Base-by-base conservation (phyloP, 2,329 filamentous ascomycete genomes). In the Dactylellina sp. region DNA sequence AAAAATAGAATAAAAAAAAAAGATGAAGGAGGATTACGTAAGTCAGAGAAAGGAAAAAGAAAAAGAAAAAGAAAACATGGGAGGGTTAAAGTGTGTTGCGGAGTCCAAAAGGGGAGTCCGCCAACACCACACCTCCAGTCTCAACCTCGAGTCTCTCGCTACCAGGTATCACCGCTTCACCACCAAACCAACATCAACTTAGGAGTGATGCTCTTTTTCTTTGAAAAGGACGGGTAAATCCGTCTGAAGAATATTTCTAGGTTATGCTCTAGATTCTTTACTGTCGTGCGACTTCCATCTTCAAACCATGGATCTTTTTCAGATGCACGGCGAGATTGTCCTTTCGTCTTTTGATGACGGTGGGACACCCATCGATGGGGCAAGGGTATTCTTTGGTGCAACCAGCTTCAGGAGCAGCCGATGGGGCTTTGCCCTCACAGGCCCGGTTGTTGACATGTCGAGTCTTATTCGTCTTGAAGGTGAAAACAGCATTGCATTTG, bases 401-500 rank as follows among this genome's bases (percentile, higher is more conserved):
- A 9, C 53, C 60, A 3, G 39, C 46, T 6, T 72, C 68, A 20
- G 16, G 40, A 14, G 61, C 14, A 9, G 70, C 20, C 4, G 55
- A 35, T 16, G 39, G 28, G 1, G 18, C 35, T 22, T 65, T 74
- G 12, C 61, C 56, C 24, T 74, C 70, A 28, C 70, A 74, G 9
- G 70, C 70, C 14, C 70, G 70, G 70, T 40, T 74, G 46, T 74
- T 74, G 14, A 74, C 55, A 11, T 74, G 70, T 1, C 70, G 46
- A 35, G 70, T 74, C 56, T 74, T 74, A 18, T 74, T 74, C 12
- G 70, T 74, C 28, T 74, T 74, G 35, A 74, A 74, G 18, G 70
- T 74, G 42, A 74, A 74, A 2, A 65, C 59, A 2, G 70, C 61
- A 9, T 25, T 50, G 70, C 70, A 74, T 25, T 74, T 74, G 14